These are phyloP conservation scores for Candida anglica DNA, from an alignment of 805 yeast genomes.

Conservation along the genomic window DNA sequence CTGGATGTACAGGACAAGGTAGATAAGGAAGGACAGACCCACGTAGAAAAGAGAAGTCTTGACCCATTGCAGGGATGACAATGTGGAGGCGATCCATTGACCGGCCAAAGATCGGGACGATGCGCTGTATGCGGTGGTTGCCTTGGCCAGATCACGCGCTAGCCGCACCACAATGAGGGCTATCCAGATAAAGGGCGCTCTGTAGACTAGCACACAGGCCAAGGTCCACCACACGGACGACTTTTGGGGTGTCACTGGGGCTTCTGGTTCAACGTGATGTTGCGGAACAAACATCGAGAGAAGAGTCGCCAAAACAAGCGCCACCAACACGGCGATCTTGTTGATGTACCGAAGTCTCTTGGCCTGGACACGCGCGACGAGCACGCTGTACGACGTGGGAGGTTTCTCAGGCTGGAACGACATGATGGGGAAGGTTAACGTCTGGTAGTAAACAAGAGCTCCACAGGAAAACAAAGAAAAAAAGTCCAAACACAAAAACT, in stretches of 20 bases:
- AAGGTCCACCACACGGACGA: not conserved
- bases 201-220: constrained; percentile 8
- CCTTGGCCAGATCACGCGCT: constrained; percentile 16
- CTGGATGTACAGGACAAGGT: constrained; percentile 1
- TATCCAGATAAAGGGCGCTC: constrained; percentile 28
- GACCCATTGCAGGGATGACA: constrained; percentile 15
- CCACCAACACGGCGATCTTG: constrained; percentile 23
- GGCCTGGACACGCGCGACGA: constrained; percentile 25
- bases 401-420: too few species aligned
- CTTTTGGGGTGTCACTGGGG: too few species aligned
- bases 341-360: constrained; percentile 34
- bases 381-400: constrained; percentile 19
- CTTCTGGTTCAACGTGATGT: too few species aligned
- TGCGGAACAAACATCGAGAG: constrained; percentile 13
- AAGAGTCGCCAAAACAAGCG: constrained; percentile 20
- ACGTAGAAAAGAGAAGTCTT: constrained; percentile 15
- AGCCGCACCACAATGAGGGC: constrained; percentile 24
- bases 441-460: not conserved
- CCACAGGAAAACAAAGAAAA: not conserved
- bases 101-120: constrained; percentile 27
- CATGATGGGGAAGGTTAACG: too few species aligned
- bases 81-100: constrained; percentile 22
- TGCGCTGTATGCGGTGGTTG: constrained; percentile 28
- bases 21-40: constrained; percentile 18
- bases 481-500: too few species aligned